Evolutionary conservation across 139 green algal species (phyloP), one percentile per base, ranked within the genome.

Genomic region (Haematococcus lacustris): DNA sequence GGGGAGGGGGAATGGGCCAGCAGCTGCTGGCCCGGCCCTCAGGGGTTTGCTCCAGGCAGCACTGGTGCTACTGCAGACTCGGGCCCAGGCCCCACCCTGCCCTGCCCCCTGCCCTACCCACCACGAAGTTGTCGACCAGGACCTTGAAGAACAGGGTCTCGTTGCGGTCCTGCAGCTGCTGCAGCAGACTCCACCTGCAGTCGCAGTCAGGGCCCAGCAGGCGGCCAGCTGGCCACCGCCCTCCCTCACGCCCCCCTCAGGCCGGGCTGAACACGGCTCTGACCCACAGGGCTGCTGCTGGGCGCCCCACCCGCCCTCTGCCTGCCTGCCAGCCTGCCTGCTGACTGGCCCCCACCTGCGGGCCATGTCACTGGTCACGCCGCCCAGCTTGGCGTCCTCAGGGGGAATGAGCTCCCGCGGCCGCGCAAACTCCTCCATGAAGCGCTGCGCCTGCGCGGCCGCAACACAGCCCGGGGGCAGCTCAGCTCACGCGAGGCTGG

Each of bases 71-170:
- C 43, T 28, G 17, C 43, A 53, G 9, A 53, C 43, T 53, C 9
- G 9, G 17, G 17, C 9, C 9, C 43, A 53, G 17, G 9, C 43
- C 43, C 43, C 9, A 53, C 43, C 43, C 43, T 28, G 9, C 43
- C 43, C 43, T 17, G 9, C 9, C 9, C 43, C 9, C 43, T 53
- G 43, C 9, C 43, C 35, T 38, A 35, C 51, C 4, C 50, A 78
- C 68, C 75, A 70, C 77, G 72, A 88, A 85, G 70, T 87, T 77
- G 32, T 87, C 73, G 32, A 81, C 57, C 38, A 82, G 79, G 3
- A 85, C 40, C 32, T 73, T 83, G 86, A 97, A 98, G 81, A 94
- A 98, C 0, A 98, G 87, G 1, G 91, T 96, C 80, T 97, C 92
- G 76, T 98, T 98, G 68, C 94, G 83, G 75, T 98, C 87, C 76